These are phyloP conservation scores for Brassica juncea DNA, from an alignment of 345 rosid genomes.

Conservation along the genomic window DNA sequence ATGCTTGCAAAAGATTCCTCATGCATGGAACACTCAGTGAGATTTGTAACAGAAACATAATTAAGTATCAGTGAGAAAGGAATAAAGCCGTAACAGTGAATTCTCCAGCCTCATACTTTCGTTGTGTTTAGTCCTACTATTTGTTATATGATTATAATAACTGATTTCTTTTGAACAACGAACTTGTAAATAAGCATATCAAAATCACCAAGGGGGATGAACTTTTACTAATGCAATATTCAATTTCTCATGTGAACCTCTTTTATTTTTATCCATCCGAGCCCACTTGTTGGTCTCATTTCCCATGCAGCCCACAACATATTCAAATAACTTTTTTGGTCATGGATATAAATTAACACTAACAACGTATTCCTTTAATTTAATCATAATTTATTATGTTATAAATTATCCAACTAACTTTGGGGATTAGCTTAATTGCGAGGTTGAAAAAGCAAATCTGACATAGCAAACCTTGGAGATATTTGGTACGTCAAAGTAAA, in stretches of 20 bases:
- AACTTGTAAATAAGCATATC: not conserved
- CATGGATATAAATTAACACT: not conserved
- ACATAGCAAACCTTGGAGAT: not conserved
- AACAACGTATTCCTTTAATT: not conserved
- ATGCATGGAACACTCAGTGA: not conserved
- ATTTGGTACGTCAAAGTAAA: not conserved
- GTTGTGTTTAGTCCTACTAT: not conserved
- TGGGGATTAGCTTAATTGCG: not conserved
- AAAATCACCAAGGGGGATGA: constrained; percentile 31
- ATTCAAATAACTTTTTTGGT: constrained; percentile 12
- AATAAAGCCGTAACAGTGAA: constrained; percentile 5
- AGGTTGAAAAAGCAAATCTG: not conserved
- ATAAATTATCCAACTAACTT: not conserved
- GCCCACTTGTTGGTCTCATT: constrained; percentile 24
- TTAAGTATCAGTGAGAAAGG: constrained; percentile 8
- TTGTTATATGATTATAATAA: not conserved
- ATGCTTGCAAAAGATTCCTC: constrained; percentile 25
- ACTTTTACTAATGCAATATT: constrained; percentile 12
- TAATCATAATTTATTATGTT: not conserved
- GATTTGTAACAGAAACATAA: not conserved
- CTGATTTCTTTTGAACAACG: not conserved
- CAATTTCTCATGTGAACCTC: constrained; percentile 28
- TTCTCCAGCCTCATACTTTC: not conserved
- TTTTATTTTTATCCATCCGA: constrained; percentile 21
- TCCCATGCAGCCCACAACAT: constrained; percentile 36